Base-by-base conservation (phyloP, 2,329 filamentous ascomycete genomes). In the Sphaerulina vaccinii region DNA sequence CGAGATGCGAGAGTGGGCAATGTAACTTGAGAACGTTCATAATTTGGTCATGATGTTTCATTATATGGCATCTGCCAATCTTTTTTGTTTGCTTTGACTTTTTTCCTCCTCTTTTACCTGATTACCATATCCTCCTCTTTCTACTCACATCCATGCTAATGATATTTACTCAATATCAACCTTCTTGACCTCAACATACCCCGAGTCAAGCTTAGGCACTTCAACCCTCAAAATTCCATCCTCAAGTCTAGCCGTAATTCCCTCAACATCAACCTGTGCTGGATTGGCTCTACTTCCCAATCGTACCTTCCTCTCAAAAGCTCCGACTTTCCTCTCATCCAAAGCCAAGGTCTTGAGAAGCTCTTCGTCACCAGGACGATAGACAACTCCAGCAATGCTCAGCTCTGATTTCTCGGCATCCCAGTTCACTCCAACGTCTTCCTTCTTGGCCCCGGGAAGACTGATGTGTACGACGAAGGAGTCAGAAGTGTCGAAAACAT, bases 401-500 rank as follows among this genome's bases (percentile, higher is more conserved):
- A 95, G 74, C 49, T 80, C 74, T 40, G 76, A 79, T 64, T 81
- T 82, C 52, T 88, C 85, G 0, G 81, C 77, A 60, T 92, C 83
- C 81, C 87, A 95, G 68, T 85, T 84, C 39, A 93, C 81, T 51
- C 80, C 85, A 5, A 93, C 75, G 63, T 93, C 87, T 62, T 88
- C 80, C 71, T 90, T 91, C 72, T 85, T 85, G 1, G 85, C 88
- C 21, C 89, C 89, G 0, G 90, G 87, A 0, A 95, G 77, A 1
- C 87, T 85, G 41, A 83, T 65, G 68, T 93, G 88, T 7, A 93
- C 72, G 37, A 90, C 74, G 67, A 84, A 90, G 11, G 81, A 71
- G 24, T 73, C 71, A 5, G 81, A 71, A 4, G 84, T 86, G 67
- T 86, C 81, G 75, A 92, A 93, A 58, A 91, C 73, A 67, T 95